Evolutionary conservation across 2,329 filamentous ascomycete genomes (phyloP).

Genomic region (Phyllosticta citribraziliensis): DNA sequence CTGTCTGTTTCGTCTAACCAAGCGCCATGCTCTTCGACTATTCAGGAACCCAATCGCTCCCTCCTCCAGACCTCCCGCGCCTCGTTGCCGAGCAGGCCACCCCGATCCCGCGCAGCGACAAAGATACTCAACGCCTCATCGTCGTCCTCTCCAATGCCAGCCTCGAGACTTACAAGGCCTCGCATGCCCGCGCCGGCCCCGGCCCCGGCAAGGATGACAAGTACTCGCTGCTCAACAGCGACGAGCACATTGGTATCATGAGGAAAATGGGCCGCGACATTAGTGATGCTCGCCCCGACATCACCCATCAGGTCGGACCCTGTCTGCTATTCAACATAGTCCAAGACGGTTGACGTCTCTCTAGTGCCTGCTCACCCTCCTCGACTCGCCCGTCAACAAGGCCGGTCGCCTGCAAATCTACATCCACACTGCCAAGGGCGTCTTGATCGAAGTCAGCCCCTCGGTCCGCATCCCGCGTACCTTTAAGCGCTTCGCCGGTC

Average conservation of each 20-base stretch:
- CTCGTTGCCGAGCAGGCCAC: conserved; percentile 87
- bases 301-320: conserved; percentile 82
- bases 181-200: conserved; percentile 56
- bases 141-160: conserved; percentile 96
- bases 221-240: conserved; percentile 94
- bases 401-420: conserved; percentile 96
- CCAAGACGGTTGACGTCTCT: conserved; percentile 6
- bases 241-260: conserved; percentile 98
- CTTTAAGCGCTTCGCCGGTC: conserved; percentile 95
- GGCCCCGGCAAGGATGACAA: conserved; percentile 75
- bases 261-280: conserved; percentile 99
- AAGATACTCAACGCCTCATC: conserved; percentile 82
- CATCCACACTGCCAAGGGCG: conserved; percentile 94
- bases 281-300: conserved; percentile 93
- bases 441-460: conserved; percentile 96
- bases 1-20: neutral
- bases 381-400: conserved; percentile 98
- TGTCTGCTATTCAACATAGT: conserved; percentile 13
- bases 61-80: conserved; percentile 80
- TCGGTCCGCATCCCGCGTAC: conserved; percentile 95
- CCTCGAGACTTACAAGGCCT: conserved; percentile 92
- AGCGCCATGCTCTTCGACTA: neutral
- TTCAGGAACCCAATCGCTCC: conserved; percentile 72
- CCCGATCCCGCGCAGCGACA: conserved; percentile 75
- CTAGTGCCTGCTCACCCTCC: conserved; percentile 89